These are phyloP conservation scores for Yarrowia deformans DNA, from an alignment of 805 yeast genomes.

Conservation along the genomic window DNA sequence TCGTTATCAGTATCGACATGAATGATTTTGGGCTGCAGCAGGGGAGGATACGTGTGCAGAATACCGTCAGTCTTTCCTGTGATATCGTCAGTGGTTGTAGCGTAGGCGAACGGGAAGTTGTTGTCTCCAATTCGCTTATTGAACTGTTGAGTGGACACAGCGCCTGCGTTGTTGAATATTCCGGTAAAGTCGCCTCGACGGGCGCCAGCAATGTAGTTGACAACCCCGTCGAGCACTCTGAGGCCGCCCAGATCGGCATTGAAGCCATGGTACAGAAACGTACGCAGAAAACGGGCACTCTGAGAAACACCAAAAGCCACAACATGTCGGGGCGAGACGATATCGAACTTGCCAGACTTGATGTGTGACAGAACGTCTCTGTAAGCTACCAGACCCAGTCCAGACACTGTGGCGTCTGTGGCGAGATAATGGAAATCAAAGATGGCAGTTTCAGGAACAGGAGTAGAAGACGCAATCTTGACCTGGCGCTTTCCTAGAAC, in stretches of 20 bases:
- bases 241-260: conserved; percentile 18
- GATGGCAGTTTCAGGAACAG: conserved; percentile 24
- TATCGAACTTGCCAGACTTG: conserved; percentile 9
- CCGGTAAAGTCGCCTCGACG: conserved; percentile 28
- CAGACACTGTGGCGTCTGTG: conserved; percentile 19
- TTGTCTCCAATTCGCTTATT: conserved; percentile 37
- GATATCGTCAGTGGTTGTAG: conserved; percentile 10
- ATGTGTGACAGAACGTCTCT: conserved; percentile 10
- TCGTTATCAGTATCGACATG: conserved; percentile 39
- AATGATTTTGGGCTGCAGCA: conserved; percentile 35
- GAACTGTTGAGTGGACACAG: conserved; percentile 37
- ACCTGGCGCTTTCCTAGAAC: conserved; percentile 2
- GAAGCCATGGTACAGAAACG: conserved; percentile 33
- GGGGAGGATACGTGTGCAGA: conserved; percentile 12
- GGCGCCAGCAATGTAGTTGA: conserved; percentile 37
- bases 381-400: conserved; percentile 27
- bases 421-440: conserved; percentile 32
- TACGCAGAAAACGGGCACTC: conserved; percentile 33
- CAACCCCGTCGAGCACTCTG: conserved; percentile 33
- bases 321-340: not conserved
- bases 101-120: conserved; percentile 33
- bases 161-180: conserved; percentile 16
- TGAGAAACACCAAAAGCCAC: conserved; percentile 30
- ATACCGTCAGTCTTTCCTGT: conserved; percentile 16
- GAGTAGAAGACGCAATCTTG: not conserved